Evolutionary conservation across 192 early-diverging fungal species (phyloP).

Genomic region (Thamnidium elegans): DNA sequence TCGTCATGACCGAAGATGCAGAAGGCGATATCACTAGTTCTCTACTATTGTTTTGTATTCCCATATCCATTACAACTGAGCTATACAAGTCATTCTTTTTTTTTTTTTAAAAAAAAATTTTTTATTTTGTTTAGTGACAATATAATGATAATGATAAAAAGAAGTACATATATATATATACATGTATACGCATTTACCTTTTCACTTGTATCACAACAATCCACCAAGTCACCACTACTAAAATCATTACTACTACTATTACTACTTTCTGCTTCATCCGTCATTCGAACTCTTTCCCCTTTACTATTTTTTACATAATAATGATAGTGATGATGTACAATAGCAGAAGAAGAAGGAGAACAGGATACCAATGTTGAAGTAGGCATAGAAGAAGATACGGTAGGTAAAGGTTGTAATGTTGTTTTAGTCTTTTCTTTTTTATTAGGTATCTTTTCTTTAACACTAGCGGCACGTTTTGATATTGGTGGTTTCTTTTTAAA

Average conservation of each 20-base stretch:
- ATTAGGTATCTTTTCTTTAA: not conserved
- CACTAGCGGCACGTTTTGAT: not conserved
- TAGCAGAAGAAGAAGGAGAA: not conserved
- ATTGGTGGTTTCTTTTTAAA: conserved; percentile 6
- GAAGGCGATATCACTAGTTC: not conserved
- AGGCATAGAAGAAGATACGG: conserved; percentile 14
- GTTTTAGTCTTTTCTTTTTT: not conserved
- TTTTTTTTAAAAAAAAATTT: no score
- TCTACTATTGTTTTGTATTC: not conserved
- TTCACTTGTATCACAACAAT: not conserved
- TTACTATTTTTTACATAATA: conserved; percentile 20
- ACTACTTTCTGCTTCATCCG: not conserved
- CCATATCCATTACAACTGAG: not conserved
- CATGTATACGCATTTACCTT: not conserved
- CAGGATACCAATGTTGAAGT: not conserved
- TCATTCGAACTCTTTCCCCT: not conserved
- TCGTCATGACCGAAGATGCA: not conserved
- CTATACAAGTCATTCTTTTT: not conserved
- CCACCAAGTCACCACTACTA: not conserved
- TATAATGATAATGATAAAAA: no score
- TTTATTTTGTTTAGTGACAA: not conserved
- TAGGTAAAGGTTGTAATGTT: not conserved
- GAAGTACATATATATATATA: no score
- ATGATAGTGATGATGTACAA: conserved; percentile 31
- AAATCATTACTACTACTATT: not conserved